Conservation (phyloP, 805 yeast genomes). For the Candida incommunis region DNA sequence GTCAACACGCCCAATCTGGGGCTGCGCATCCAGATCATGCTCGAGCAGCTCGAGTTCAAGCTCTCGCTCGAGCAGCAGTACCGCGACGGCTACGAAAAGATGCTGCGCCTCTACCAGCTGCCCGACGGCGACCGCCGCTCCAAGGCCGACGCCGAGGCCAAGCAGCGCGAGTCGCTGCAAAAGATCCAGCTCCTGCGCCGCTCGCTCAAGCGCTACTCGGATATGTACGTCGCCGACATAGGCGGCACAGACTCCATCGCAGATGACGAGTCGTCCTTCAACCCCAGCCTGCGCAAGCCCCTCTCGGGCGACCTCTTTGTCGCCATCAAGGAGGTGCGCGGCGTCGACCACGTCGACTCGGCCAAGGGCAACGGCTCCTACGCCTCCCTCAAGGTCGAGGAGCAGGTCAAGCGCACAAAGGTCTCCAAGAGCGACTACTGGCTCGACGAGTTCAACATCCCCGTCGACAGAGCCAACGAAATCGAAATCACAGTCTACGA, state of each 20-base stretch:
- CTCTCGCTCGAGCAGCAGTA: conserved; percentile 89
- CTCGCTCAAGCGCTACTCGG: conserved; percentile 76
- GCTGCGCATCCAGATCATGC: conserved; percentile 87
- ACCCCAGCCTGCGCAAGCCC: conserved; percentile 65
- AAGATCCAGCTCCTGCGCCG: conserved; percentile 73
- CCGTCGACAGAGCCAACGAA: conserved; percentile 85
- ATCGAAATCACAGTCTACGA: conserved; percentile 81
- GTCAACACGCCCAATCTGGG: conserved; percentile 92
- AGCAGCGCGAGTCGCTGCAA: conserved; percentile 69
- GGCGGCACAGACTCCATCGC: conserved; percentile 48
- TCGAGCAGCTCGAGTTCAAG: conserved; percentile 87
- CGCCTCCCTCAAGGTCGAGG: conserved; percentile 74
- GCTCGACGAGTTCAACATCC: conserved; percentile 64
- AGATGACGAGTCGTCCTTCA: conserved; percentile 29
- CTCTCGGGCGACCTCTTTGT: conserved; percentile 67
- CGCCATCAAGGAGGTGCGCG: conserved; percentile 64
- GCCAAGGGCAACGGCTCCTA: conserved; percentile 73
- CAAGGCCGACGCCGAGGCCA: conserved; percentile 80
- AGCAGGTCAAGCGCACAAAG: conserved; percentile 68
- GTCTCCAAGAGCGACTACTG: conserved; percentile 65
- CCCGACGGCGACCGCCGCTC: conserved; percentile 76
- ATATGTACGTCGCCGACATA: conserved; percentile 56
- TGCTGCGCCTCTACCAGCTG: conserved; percentile 68
- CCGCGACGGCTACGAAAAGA: conserved; percentile 81
- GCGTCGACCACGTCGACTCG: conserved; percentile 84